phyloP scores from a whole-genome alignment of 306 rosid species.

The Citrullus colocynthis region DNA sequence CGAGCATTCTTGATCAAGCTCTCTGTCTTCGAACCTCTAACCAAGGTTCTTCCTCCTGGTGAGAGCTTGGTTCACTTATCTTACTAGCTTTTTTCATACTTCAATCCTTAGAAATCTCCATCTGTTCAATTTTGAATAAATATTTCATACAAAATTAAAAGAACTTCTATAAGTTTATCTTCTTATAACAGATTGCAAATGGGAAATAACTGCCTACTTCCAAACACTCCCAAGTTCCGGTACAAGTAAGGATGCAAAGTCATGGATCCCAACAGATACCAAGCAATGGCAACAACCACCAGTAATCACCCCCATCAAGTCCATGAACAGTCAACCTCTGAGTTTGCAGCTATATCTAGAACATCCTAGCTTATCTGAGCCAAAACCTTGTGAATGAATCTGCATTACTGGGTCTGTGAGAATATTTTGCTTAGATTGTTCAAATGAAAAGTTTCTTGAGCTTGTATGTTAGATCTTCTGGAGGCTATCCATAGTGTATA shows the following conservation, averaged over 20 bases:
- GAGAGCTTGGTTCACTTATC: conserved; percentile 4
- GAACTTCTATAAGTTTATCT: not conserved
- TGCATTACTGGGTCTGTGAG: not conserved
- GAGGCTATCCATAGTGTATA: not conserved
- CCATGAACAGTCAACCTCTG: conserved; percentile 54
- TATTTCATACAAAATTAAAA: not conserved
- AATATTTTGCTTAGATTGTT: not conserved
- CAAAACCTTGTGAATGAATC: conserved; percentile 10
- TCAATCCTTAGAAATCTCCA: not conserved
- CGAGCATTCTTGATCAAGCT: conserved; percentile 67
- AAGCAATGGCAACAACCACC: conserved; percentile 83
- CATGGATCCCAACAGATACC: conserved; percentile 68
- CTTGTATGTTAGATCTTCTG: not conserved
- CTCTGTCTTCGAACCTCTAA: conserved; percentile 51
- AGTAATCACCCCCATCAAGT: conserved; percentile 54
- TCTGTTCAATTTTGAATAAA: conserved; percentile 11
- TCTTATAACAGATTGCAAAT: conserved; percentile 39
- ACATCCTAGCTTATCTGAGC: conserved; percentile 58
- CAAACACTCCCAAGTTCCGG: conserved; percentile 43
- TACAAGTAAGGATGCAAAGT: conserved; percentile 44
- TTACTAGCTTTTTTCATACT: not conserved
- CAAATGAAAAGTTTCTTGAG: not conserved
- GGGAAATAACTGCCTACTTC: conserved; percentile 77
- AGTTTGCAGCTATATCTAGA: conserved; percentile 73
- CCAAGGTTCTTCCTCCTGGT: conserved; percentile 57